These are phyloP conservation scores for Sclerotinia sclerotiorum DNA, from an alignment of 2,329 filamentous ascomycete genomes.

Conservation along the genomic window DNA sequence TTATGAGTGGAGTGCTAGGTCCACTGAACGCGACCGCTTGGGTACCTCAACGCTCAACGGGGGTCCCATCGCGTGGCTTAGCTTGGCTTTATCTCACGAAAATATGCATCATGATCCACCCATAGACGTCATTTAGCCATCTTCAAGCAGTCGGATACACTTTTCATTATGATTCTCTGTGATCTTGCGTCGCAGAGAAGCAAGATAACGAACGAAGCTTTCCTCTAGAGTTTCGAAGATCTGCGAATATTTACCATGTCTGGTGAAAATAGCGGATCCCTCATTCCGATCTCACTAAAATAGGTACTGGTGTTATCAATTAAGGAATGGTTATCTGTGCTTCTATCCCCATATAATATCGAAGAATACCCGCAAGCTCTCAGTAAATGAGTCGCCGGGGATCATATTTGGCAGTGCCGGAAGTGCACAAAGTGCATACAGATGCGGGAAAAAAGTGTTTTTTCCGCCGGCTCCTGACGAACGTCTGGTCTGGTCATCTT, in stretches of 20 bases:
- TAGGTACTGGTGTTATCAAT: background rate
- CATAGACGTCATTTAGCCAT: background rate
- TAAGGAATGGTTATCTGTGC: conserved; percentile 8
- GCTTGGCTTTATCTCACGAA: background rate
- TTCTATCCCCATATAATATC: background rate
- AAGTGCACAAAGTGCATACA: background rate
- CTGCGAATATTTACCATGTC: background rate
- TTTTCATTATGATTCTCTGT: background rate
- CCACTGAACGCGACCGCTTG: background rate
- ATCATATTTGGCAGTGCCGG: background rate
- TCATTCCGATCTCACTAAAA: background rate
- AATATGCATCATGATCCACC: background rate
- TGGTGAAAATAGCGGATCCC: background rate
- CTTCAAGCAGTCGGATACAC: background rate
- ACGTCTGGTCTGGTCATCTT: background rate
- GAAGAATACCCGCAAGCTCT: conserved; percentile 5
- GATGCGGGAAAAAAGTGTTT: background rate
- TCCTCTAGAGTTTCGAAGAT: background rate
- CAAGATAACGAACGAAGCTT: background rate
- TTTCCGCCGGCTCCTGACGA: background rate
- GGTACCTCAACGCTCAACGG: background rate
- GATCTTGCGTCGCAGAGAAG: background rate
- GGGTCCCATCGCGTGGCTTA: background rate
- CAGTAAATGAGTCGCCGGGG: background rate
- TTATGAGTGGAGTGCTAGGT: background rate